These are phyloP conservation scores for Aspergillus persii DNA, from an alignment of 2,329 filamentous ascomycete species.

Conservation along the genomic window DNA sequence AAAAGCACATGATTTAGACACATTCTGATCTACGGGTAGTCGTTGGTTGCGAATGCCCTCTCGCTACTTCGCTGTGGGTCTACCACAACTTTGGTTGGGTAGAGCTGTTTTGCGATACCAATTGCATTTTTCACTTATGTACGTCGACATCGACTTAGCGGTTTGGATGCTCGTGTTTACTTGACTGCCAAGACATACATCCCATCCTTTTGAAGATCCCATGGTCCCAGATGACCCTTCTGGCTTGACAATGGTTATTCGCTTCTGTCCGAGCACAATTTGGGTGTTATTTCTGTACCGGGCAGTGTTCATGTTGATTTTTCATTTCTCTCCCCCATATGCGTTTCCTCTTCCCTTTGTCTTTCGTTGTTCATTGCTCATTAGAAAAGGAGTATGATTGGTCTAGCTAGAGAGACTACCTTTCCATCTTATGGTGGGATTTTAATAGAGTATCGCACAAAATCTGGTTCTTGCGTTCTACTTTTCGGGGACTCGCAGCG, in stretches of 20 bases:
- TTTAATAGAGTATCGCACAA: background rate
- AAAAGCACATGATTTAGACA: constrained; percentile 3
- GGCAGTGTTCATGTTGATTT: background rate
- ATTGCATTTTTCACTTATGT: background rate
- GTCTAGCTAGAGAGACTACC: background rate
- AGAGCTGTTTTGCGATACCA: background rate
- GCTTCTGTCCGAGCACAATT: background rate
- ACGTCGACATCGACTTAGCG: background rate
- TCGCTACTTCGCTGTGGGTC: background rate
- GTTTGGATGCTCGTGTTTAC: background rate
- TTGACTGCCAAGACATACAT: background rate
- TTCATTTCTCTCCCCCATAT: background rate
- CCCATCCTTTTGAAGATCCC: background rate
- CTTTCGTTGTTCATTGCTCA: background rate
- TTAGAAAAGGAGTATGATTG: background rate
- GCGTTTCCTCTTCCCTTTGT: background rate
- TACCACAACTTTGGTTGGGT: background rate
- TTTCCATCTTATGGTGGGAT: background rate
- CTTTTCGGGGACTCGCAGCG: background rate
- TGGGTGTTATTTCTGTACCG: background rate
- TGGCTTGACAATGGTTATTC: no score
- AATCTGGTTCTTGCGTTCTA: background rate
- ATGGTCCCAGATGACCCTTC: background rate
- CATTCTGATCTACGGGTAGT: background rate
- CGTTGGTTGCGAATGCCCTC: background rate